These are phyloP conservation scores for Ustilago bromivora DNA, from an alignment of 1,284 basidiomycete species.

Conservation along the genomic window DNA sequence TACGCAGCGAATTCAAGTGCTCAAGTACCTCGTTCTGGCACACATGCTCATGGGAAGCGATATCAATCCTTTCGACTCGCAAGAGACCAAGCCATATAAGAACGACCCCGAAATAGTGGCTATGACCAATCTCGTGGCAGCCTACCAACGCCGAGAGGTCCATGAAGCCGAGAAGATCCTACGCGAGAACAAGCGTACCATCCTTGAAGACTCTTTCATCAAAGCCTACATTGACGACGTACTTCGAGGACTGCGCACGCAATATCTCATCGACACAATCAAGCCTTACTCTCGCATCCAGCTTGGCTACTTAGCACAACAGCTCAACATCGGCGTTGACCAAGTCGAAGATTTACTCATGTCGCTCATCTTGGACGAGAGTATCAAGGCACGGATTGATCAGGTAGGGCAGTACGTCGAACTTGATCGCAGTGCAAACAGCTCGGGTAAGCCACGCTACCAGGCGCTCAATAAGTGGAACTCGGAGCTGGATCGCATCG, in stretches of 20 bases:
- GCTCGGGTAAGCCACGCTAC: slow-evolving; percentile 84
- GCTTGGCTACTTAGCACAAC: slow-evolving; percentile 77
- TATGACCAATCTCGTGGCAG: slow-evolving; percentile 96
- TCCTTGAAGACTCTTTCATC: slow-evolving; percentile 95
- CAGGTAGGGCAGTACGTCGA: slow-evolving; percentile 92
- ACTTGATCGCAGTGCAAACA: slow-evolving; percentile 78
- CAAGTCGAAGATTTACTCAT: slow-evolving; percentile 95
- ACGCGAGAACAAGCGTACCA: slow-evolving; percentile 88
- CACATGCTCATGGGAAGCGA: slow-evolving; percentile 99
- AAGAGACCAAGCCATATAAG: slow-evolving; percentile 99
- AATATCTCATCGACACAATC: slow-evolving; percentile 96
- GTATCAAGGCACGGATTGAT: slow-evolving; percentile 93
- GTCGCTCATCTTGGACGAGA: slow-evolving; percentile 91
- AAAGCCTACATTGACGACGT: slow-evolving; percentile 93
- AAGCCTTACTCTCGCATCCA: slow-evolving; percentile 95
- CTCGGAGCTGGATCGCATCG: slow-evolving; percentile 71
- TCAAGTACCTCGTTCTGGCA: slow-evolving; percentile 97
- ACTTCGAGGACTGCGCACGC: slow-evolving; percentile 88
- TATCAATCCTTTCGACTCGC: slow-evolving; percentile 99
- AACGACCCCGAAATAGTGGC: slow-evolving; percentile 95
- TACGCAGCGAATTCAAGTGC: slow-evolving; percentile 93
- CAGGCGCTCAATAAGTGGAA: slow-evolving; percentile 84
- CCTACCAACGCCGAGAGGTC: slow-evolving; percentile 94
- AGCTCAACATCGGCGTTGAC: slow-evolving; percentile 86
- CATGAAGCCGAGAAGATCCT: slow-evolving; percentile 95